These are phyloP conservation scores for Kregervanrija fluxuum DNA, from an alignment of 805 yeast species.

Conservation along the genomic window DNA sequence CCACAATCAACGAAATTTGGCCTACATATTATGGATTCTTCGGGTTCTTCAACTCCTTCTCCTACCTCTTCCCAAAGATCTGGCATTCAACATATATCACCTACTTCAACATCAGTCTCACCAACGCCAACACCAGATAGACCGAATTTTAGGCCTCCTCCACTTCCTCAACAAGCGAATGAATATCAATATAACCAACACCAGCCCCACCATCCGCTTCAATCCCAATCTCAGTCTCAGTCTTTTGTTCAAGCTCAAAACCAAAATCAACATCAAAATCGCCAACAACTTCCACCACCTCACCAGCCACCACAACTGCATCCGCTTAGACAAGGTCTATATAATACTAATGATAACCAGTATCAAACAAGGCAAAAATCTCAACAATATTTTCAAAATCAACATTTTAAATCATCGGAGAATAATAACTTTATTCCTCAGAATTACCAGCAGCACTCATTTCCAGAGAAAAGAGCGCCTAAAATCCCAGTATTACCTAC, in stretches of 20 bases:
- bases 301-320: background rate
- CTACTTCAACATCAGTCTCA: background rate
- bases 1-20: constrained; percentile 6
- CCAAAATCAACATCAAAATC: constrained; percentile 5
- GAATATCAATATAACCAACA: constrained; percentile 7
- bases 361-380: constrained; percentile 12
- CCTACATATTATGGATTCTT: constrained; percentile 4
- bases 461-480: background rate
- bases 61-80: background rate
- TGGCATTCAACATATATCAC: background rate
- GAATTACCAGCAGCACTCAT: background rate
- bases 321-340: background rate
- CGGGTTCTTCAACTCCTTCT: background rate
- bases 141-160: background rate
- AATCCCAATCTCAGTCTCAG: background rate
- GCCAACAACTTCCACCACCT: constrained; percentile 3
- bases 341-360: constrained; percentile 1
- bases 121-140: background rate
- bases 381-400: constrained; percentile 4
- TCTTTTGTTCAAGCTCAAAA: background rate
- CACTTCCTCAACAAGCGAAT: background rate
- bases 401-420: background rate
- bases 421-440: background rate
- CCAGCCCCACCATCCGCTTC: constrained; percentile 6
- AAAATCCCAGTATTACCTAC: no score